Conservation (phyloP, 805 yeast species). For the Barnettozyma sucrosica region DNA sequence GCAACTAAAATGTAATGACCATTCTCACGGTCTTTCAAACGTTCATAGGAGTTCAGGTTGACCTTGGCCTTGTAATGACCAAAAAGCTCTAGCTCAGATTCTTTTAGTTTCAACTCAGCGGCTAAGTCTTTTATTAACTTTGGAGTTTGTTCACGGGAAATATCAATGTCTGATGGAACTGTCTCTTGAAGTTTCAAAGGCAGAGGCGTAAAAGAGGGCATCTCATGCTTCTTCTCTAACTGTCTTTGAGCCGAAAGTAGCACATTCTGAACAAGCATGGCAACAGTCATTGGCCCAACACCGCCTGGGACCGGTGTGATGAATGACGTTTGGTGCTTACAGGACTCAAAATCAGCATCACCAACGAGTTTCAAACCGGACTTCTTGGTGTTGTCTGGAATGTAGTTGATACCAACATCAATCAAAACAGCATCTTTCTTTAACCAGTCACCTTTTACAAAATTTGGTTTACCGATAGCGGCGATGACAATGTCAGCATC, state of each 20-base stretch:
- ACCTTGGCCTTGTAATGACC: conserved; percentile 92
- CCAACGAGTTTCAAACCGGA: conserved; percentile 88
- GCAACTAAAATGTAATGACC: conserved; percentile 86
- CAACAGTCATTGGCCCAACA: conserved; percentile 99
- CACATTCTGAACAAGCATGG: conserved; percentile 86
- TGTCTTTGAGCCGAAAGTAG: conserved; percentile 64
- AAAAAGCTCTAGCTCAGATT: conserved; percentile 76
- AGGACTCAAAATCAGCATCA: conserved; percentile 80
- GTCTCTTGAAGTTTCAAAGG: conserved; percentile 52
- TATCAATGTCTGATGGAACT: conserved; percentile 88
- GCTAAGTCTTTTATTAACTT: conserved; percentile 75
- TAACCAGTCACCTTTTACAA: conserved; percentile 81
- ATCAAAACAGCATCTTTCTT: conserved; percentile 81
- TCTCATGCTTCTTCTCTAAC: conserved; percentile 3
- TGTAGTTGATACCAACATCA: conserved; percentile 93
- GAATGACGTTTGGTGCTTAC: conserved; percentile 53
- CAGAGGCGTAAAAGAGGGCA: conserved; percentile 30
- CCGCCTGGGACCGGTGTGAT: conserved; percentile 99
- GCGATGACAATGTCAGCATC: conserved; percentile 86
- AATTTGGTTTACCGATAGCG: conserved; percentile 85
- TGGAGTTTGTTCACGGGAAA: conserved; percentile 85
- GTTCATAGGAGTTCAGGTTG: conserved; percentile 58
- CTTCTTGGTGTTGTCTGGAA: conserved; percentile 66
- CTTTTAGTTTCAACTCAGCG: conserved; percentile 71
- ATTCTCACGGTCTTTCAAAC: conserved; percentile 55